phyloP scores from a whole-genome alignment of 345 rosid genomes.

The Heritiera littoralis region DNA sequence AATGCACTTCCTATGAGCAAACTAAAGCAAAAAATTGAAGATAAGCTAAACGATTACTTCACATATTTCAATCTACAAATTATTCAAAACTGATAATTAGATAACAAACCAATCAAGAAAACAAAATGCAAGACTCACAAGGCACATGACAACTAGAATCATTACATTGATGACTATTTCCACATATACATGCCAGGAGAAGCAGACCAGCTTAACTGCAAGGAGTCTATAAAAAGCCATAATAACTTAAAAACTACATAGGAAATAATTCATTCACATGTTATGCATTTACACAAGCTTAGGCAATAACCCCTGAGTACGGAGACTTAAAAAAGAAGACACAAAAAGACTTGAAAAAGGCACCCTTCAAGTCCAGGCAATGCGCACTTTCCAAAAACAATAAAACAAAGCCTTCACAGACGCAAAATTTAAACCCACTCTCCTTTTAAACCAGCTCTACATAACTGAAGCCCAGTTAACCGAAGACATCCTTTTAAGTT shows the following conservation, averaged over 20 bases:
- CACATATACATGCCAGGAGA: background rate
- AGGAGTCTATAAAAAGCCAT: background rate
- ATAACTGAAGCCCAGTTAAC: background rate
- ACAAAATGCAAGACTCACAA: background rate
- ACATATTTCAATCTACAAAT: background rate
- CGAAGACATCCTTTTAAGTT: background rate
- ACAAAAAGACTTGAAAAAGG: slow-evolving; percentile 22
- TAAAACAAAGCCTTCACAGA: slow-evolving; percentile 1
- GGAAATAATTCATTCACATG: background rate
- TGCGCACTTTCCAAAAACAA: slow-evolving; percentile 11
- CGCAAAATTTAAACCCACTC: background rate
- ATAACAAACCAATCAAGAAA: background rate
- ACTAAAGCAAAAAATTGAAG: slow-evolving; percentile 27
- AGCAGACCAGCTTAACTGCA: background rate
- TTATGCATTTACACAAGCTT: background rate
- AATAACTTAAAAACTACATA: background rate
- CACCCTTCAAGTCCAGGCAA: slow-evolving; percentile 13
- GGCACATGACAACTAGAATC: background rate
- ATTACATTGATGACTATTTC: background rate
- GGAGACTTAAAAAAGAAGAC: too few relatives aligned
- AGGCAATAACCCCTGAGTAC: background rate
- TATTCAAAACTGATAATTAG: background rate
- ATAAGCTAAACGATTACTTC: background rate
- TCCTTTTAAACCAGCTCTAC: slow-evolving; percentile 7
- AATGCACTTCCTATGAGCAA: slow-evolving; percentile 74